These are phyloP conservation scores for Rutstroemia sydowiana DNA, from an alignment of 2,329 filamentous ascomycete genomes.

Conservation along the genomic window DNA sequence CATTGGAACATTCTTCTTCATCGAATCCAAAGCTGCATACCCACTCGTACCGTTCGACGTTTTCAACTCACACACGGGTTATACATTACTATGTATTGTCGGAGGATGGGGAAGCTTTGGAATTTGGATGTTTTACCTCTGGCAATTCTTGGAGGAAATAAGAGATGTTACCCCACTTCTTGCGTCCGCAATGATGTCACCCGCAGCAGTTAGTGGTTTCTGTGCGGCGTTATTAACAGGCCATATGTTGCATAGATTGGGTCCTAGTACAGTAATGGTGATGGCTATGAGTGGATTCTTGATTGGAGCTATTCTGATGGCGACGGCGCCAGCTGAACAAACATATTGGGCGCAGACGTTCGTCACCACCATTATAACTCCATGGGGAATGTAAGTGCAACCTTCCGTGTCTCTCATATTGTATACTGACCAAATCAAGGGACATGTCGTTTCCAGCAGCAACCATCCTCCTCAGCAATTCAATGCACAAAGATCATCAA, in stretches of 20 bases:
- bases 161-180: slow-evolving; percentile 28
- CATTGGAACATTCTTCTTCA: slow-evolving; percentile 46
- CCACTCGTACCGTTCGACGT: slow-evolving; percentile 52
- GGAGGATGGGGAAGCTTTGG: slow-evolving; percentile 25
- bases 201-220: slow-evolving; percentile 26
- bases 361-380: slow-evolving; percentile 47
- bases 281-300: slow-evolving; percentile 33
- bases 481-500: slow-evolving; percentile 40
- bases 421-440: not conserved
- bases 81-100: slow-evolving; percentile 33
- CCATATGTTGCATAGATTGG: slow-evolving; percentile 29
- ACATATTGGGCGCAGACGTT: slow-evolving; percentile 60
- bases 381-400: slow-evolving; percentile 34
- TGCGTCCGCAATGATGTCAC: slow-evolving; percentile 25
- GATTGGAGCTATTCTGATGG: slow-evolving; percentile 29
- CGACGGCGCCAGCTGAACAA: slow-evolving; percentile 19
- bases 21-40: slow-evolving; percentile 38
- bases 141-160: slow-evolving; percentile 22
- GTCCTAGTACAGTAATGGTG: slow-evolving; percentile 32
- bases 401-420: not conserved
- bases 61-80: slow-evolving; percentile 41
- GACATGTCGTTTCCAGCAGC: slow-evolving; percentile 53
- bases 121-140: slow-evolving; percentile 26
- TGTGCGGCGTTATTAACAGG: slow-evolving; percentile 31
- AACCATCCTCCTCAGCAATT: slow-evolving; percentile 47